Evolutionary conservation across 106 monocot species (phyloP), one percentile per base, ranked within the genome.

Genomic region (Dendrobium officinale): DNA sequence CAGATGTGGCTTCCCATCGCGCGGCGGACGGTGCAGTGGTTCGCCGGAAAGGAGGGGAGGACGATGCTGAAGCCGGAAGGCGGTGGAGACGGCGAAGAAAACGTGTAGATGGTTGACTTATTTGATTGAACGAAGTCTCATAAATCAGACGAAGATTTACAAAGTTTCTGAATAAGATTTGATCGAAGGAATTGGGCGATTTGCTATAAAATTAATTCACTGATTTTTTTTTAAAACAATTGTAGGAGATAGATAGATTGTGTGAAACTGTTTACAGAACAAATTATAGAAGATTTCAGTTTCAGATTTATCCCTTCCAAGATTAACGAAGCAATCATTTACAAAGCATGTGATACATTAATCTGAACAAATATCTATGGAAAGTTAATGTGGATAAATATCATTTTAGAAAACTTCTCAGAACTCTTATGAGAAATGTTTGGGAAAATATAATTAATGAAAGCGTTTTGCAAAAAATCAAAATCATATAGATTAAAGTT

Each of bases 1-100:
- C 79, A 82, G 66, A 45, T 84, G 9, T 96, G 96, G 96, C 74
- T 93, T 78, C 93, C 93, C 33, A 93, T 96, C 22, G 96, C 89
- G 0, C 67, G 87, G 67, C 79, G 86, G 74, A 96, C 96, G 19
- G 88, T 93, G 80, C 88, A 86, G 73, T 88, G 85, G 89, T 83
- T 90, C 67, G 88, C 91, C 59, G 90, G 93, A 26, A 86, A 82
- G 40, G 89, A 92, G 74, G 75, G 66, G 82, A 85, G 87, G 45
- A n/a, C 81, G 31, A 45, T 47, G 77, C 26, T 7, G 42, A 16
- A 9, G 40, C 29, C 18, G 26, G 9, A 16, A 4, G n/a, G 22
- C 24, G 37, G 68, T 17, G n/a, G 22, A 37, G 49, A 76, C 27
- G 76, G 26, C 26, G 49, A 2, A 8, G 76, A 51, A 76, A 76